Conservation (phyloP, 176 grass and related monocot species). For the Bothriochloa decipiens region DNA sequence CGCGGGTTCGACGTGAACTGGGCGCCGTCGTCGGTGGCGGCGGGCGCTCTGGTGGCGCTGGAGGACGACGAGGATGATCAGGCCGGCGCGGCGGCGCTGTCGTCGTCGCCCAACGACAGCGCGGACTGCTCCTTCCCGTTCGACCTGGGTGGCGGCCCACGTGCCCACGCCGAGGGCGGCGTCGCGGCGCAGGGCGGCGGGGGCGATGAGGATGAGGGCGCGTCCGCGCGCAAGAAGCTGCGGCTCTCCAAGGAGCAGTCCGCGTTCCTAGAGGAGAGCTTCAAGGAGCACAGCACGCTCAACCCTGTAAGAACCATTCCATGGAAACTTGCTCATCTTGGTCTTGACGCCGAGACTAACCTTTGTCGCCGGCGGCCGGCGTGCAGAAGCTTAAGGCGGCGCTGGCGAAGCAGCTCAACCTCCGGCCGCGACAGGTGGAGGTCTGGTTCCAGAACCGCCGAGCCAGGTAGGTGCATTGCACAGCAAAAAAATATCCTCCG, state of each 20-base stretch:
- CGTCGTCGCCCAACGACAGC: slow-evolving; percentile 75
- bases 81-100: slow-evolving; percentile 30
- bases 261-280: slow-evolving; percentile 66
- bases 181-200: slow-evolving; percentile 23
- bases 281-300: slow-evolving; percentile 73
- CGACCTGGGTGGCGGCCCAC: slow-evolving; percentile 17
- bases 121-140: slow-evolving; percentile 52
- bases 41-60: background rate
- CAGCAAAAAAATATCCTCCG: background rate
- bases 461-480: slow-evolving; percentile 63
- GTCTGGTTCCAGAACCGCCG: slow-evolving; percentile 85
- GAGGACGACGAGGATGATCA: slow-evolving; percentile 48
- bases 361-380: background rate
- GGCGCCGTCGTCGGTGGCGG: slow-evolving; percentile 45
- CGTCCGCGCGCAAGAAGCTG: slow-evolving; percentile 68
- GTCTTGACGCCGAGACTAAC: background rate
- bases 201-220: slow-evolving; percentile 66
- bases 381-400: slow-evolving; percentile 70
- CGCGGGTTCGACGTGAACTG: slow-evolving; percentile 85
- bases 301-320: slow-evolving; percentile 47
- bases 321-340: background rate
- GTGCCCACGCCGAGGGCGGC: background rate
- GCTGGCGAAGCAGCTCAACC: slow-evolving; percentile 66
- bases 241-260: slow-evolving; percentile 73
- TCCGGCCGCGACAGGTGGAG: slow-evolving; percentile 70